A percentile compares a stretch with the other conserved stretches of the same genome.
phyloP scores from a whole-genome alignment of 2,329 filamentous ascomycete species.

The Microsporum audouinii region DNA sequence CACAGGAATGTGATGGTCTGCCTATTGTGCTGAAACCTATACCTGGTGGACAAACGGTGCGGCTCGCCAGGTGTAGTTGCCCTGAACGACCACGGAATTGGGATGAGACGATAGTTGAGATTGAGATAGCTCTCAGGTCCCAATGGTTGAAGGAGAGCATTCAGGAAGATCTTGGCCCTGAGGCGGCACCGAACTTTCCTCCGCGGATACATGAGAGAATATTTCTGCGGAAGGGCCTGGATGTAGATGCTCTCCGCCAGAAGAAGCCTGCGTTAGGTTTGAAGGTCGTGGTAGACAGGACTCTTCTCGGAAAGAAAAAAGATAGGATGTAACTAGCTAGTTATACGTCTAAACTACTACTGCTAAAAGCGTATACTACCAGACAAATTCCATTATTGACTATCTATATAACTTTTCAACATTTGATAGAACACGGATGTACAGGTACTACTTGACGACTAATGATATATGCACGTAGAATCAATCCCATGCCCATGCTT shows the following conservation, averaged over 20 bases:
- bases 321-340: neutral
- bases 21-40: neutral
- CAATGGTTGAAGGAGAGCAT: neutral
- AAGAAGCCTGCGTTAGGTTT: no score
- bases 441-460: neutral
- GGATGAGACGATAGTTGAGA: neutral
- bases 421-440: neutral
- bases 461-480: conserved; percentile 1
- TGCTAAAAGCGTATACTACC: neutral
- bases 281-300: neutral
- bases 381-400: neutral
- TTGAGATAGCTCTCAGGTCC: neutral
- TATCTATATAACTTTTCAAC: neutral
- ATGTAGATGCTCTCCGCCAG: neutral
- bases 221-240: neutral
- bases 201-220: neutral
- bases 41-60: neutral
- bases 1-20: neutral
- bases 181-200: neutral
- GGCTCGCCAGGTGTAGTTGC: neutral
- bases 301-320: neutral
- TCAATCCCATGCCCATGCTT: neutral
- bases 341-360: neutral
- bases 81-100: neutral
- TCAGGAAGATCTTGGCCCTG: neutral